Base-by-base conservation (phyloP, 352 stramenopile genomes). In the Achlya hypogyna region DNA sequence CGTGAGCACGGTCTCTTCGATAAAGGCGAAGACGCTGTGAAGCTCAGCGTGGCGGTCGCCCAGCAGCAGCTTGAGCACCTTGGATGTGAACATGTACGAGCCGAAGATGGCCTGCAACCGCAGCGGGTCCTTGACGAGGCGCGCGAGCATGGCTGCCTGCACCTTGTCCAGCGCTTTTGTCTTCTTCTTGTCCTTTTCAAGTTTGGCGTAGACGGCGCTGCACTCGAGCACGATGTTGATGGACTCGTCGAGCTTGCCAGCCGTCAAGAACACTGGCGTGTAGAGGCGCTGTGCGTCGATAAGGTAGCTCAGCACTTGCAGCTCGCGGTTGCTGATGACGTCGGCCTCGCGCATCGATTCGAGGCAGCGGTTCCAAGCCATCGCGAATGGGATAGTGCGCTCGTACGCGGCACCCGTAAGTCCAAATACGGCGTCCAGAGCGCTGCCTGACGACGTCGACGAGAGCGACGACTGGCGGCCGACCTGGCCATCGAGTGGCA, bases 111-210 rank as follows among this genome's bases (percentile, higher is more conserved):
- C 40, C 12, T 68, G n/a, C 14, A 68, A 10, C 1, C 62, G 62
- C 23, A 68, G 45, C 14, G 18, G 18, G 40, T 68, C 62, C 62
- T 68, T 68, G 16, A 10, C 12, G 9, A 68, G 62, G 23, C 40
- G 62, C 28, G 22, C 40, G 27, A 22, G 2, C 45, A 68, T 58
- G 6, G 34, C 16, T 23, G 16, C 32, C 27, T 68, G 22, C 22
- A 68, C 40, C 35, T 62, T 58, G n/a, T 59, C 45, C 2, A 63
- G 22, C 22, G 42, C 29, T 23, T 63, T 31, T 43, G 22, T 31
- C 32, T 68, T 68, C 62, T 68, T 68, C 45, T 68, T 68, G 62
- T 68, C 62, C 20, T 59, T 38, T 20, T 25, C 20, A 10, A 68
- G 45, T 22, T 40, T 63, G 20, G 31, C 31, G 23, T 35, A 58